Evolutionary conservation across 108 stramenopile species (phyloP).

Genomic region (Pseudonitzschia multiseries): DNA sequence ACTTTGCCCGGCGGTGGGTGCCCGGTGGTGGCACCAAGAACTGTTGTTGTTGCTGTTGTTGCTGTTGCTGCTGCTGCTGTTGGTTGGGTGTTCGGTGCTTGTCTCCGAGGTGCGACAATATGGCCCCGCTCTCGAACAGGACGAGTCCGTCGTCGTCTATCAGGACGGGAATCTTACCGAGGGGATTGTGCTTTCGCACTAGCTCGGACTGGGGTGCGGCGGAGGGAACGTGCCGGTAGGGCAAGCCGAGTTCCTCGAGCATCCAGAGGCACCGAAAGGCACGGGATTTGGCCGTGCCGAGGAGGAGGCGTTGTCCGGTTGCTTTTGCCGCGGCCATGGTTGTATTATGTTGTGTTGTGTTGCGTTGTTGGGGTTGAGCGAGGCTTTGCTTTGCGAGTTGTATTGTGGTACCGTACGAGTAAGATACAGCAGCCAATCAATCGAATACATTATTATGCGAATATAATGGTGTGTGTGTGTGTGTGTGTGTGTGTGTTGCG

Average conservation of each 20-base stretch:
- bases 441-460: too few relatives aligned
- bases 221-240: conserved; percentile 39
- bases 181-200: conserved; percentile 50
- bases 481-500: too few relatives aligned
- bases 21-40: conserved; percentile 62
- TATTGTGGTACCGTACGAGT: too few relatives aligned
- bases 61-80: neutral
- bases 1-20: conserved; percentile 56
- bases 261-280: conserved; percentile 83
- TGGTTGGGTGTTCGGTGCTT: conserved; percentile 5
- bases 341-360: too few relatives aligned
- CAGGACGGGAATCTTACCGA: conserved; percentile 76
- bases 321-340: too few relatives aligned
- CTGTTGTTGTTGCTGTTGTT: neutral
- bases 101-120: conserved; percentile 79
- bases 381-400: too few relatives aligned
- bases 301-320: conserved; percentile 23
- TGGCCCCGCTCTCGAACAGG: conserved; percentile 71
- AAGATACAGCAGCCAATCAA: too few relatives aligned
- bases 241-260: conserved; percentile 70
- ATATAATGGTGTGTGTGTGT: too few relatives aligned
- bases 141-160: conserved; percentile 49
- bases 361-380: too few relatives aligned
- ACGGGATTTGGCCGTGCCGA: conserved; percentile 59
- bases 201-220: conserved; percentile 35